Percentiles rank a stretch among this genome's conserved stretches.
Conservation (phyloP, 148 eudicot genomes). For the Cornus controversa region DNA sequence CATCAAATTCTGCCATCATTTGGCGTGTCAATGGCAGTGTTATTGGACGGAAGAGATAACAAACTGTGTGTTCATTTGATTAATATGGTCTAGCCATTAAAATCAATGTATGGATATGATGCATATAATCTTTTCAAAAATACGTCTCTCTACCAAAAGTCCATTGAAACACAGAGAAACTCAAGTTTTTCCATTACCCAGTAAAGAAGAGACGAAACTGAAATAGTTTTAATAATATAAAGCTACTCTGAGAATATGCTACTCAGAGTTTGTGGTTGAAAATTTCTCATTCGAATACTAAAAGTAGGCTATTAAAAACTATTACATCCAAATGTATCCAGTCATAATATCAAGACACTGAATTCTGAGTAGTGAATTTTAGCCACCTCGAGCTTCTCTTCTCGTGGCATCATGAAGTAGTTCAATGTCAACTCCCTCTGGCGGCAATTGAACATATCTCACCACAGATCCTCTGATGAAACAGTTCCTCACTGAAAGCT, state of each 20-base stretch:
- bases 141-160: not conserved
- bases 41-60: too few species aligned
- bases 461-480: conserved; percentile 98
- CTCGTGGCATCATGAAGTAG: conserved; percentile 98
- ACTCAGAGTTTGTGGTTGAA: not conserved
- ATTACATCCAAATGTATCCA: conserved; percentile 2
- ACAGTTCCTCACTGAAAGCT: conserved; percentile 98
- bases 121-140: not conserved
- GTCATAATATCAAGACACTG: not conserved
- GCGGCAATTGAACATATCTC: conserved; percentile 91
- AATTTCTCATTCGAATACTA: not conserved
- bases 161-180: not conserved
- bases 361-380: not conserved
- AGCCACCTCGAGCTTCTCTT: conserved; percentile 98
- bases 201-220: not conserved
- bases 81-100: not conserved
- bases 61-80: not conserved
- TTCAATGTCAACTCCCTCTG: conserved; percentile 95
- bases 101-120: not conserved
- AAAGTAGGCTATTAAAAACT: conserved; percentile 5
- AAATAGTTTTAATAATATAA: not conserved
- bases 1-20: too few species aligned
- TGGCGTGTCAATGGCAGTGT: too few species aligned
- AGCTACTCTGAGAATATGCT: not conserved
- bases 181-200: not conserved